Evolutionary conservation across 2,329 filamentous ascomycete genomes (phyloP).

Genomic region (Neofusicoccum sp.): DNA sequence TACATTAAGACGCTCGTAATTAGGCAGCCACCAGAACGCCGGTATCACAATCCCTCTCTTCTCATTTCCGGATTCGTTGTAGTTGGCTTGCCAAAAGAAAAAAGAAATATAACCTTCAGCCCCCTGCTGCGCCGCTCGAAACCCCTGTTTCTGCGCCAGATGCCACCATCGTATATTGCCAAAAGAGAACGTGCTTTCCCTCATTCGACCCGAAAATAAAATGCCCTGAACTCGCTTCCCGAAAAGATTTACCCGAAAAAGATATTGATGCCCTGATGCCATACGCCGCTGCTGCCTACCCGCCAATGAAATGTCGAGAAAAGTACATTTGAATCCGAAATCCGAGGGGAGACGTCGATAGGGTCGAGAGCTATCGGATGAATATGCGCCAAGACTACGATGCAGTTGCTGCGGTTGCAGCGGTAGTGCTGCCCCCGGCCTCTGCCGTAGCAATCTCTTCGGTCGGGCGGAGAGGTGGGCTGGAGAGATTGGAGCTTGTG

Average conservation of each 20-base stretch:
- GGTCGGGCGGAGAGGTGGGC: slow-evolving; percentile 24
- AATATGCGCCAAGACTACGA: neutral
- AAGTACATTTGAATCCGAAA: neutral
- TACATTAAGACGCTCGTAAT: neutral
- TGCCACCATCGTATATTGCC: neutral
- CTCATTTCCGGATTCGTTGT: neutral
- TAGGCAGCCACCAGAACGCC: neutral
- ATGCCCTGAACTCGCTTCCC: neutral
- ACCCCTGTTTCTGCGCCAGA: neutral
- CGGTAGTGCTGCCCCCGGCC: neutral
- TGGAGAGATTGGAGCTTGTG: slow-evolving; percentile 31
- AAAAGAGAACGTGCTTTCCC: neutral
- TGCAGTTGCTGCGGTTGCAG: neutral
- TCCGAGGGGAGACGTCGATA: neutral
- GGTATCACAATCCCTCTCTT: neutral
- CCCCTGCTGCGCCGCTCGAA: slow-evolving; percentile 2
- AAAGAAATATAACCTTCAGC: neutral
- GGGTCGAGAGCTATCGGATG: neutral
- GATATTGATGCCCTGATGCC: neutral
- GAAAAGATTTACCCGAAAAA: neutral
- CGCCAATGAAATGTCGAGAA: slow-evolving; percentile 8
- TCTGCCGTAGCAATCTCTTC: neutral
- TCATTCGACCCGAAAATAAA: neutral
- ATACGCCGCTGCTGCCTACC: slow-evolving; percentile 1
- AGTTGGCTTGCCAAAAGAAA: neutral